Percentiles rank a stretch among this genome's conserved stretches.
Evolutionary conservation across 768 basidiomycete species (phyloP).

Genomic region (Lactarius deliciosus): DNA sequence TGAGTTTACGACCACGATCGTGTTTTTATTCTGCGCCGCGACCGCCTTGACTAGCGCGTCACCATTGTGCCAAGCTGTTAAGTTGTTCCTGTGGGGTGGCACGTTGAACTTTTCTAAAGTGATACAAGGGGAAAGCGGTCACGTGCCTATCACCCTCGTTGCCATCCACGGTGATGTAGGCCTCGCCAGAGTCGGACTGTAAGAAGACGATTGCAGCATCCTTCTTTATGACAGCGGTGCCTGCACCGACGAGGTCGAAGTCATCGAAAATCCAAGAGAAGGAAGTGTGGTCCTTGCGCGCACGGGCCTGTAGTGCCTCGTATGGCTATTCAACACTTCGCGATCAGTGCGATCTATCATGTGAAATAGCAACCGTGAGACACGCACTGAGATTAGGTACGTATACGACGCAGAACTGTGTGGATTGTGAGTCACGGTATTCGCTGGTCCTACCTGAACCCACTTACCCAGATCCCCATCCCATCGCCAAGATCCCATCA

Average conservation of each 20-base stretch:
- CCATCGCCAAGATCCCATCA: slow-evolving; percentile 79
- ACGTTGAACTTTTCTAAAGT: not conserved
- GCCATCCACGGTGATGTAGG: slow-evolving; percentile 58
- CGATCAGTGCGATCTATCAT: slow-evolving; percentile 1
- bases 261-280: slow-evolving; percentile 71
- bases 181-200: slow-evolving; percentile 38
- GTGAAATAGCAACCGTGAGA: not conserved
- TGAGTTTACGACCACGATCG: slow-evolving; percentile 76
- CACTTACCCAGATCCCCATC: slow-evolving; percentile 77
- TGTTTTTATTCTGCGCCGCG: slow-evolving; percentile 70
- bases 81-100: slow-evolving; percentile 32
- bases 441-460: slow-evolving; percentile 15
- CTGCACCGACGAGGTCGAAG: slow-evolving; percentile 55
- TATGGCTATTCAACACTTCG: slow-evolving; percentile 50
- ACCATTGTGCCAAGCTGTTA: slow-evolving; percentile 42
- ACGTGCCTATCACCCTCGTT: slow-evolving; percentile 56
- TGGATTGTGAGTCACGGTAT: not conserved
- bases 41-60: slow-evolving; percentile 50
- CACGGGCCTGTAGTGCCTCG: slow-evolving; percentile 75
- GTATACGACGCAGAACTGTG: slow-evolving; percentile 67
- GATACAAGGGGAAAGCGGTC: slow-evolving; percentile 32
- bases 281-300: slow-evolving; percentile 61
- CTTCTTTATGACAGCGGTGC: slow-evolving; percentile 45
- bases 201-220: slow-evolving; percentile 55
- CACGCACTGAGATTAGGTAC: slow-evolving; percentile 70